Conservation (phyloP, 805 yeast species). For the Yamadazyma philogaea region DNA sequence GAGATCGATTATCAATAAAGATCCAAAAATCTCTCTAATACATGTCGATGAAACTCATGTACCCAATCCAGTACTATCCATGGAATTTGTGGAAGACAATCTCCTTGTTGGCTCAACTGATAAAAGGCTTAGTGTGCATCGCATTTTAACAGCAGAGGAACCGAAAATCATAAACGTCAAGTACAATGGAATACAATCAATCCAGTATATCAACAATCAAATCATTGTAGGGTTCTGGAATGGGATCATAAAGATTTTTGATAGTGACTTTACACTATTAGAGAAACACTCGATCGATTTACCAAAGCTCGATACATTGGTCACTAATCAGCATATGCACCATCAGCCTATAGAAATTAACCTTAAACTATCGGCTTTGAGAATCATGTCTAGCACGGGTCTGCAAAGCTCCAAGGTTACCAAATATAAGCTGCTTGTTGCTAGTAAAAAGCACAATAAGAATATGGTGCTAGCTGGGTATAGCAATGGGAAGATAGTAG, state of each 20-base stretch:
- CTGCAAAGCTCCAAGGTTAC: background rate
- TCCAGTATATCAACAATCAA: constrained; percentile 22
- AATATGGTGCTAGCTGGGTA: constrained; percentile 12
- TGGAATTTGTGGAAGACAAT: constrained; percentile 26
- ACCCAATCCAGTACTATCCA: constrained; percentile 56
- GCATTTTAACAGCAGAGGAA: background rate
- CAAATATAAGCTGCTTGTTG: constrained; percentile 7
- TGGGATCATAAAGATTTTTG: constrained; percentile 36
- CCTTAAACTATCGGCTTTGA: constrained; percentile 4
- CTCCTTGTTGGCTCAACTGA: constrained; percentile 49
- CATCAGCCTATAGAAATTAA: constrained; percentile 1
- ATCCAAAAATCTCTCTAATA: constrained; percentile 18
- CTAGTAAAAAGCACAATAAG: constrained; percentile 2
- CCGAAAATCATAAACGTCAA: constrained; percentile 12
- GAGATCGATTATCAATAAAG: constrained; percentile 23
- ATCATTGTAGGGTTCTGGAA: constrained; percentile 49
- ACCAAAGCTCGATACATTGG: constrained; percentile 10
- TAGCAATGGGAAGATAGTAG: constrained; percentile 13
- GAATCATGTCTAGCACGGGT: background rate
- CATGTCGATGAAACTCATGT: constrained; percentile 33
- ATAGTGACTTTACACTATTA: constrained; percentile 7
- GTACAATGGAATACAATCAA: constrained; percentile 21
- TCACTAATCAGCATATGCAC: constrained; percentile 3
- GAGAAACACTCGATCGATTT: constrained; percentile 14
- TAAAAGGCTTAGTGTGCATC: constrained; percentile 29